These are phyloP conservation scores for Tuber aestivum DNA, from an alignment of 495 filamentous ascomycete genomes.

Conservation along the genomic window DNA sequence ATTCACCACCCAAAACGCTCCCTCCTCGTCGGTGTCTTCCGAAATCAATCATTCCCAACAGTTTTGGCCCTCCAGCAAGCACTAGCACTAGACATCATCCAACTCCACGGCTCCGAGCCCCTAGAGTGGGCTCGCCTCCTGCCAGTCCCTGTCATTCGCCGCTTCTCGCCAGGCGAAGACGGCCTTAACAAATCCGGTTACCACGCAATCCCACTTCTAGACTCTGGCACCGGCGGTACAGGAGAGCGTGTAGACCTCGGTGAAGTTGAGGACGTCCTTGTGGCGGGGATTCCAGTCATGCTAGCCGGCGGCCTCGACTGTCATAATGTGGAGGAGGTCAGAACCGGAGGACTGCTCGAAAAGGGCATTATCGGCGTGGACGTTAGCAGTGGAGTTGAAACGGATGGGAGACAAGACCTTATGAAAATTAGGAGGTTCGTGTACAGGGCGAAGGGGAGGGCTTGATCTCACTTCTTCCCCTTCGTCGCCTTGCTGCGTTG, in stretches of 20 bases:
- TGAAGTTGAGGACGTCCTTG: conserved; percentile 57
- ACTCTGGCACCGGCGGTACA: conserved; percentile 76
- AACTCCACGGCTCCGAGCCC: conserved; percentile 86
- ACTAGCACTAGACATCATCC: conserved; percentile 80
- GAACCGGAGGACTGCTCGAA: conserved; percentile 48
- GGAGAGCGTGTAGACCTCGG: conserved; percentile 66
- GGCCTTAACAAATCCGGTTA: conserved; percentile 70
- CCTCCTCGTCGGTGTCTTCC: conserved; percentile 88
- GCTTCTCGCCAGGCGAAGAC: conserved; percentile 65
- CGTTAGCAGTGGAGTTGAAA: conserved; percentile 89
- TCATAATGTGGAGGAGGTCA: conserved; percentile 61
- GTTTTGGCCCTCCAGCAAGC: conserved; percentile 67
- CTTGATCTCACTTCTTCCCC: neutral
- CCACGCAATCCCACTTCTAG: conserved; percentile 75
- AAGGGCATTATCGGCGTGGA: conserved; percentile 71
- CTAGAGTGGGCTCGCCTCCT: conserved; percentile 83
- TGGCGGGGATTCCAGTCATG: conserved; percentile 52
- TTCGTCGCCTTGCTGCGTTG: neutral
- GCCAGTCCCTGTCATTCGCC: conserved; percentile 81
- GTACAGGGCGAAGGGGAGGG: conserved; percentile 56
- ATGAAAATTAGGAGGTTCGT: conserved; percentile 81
- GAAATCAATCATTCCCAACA: conserved; percentile 77
- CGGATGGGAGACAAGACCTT: conserved; percentile 69
- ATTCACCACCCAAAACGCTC: conserved; percentile 58
- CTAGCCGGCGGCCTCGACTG: conserved; percentile 78